Evolutionary conservation across 2,329 filamentous ascomycete genomes (phyloP), one percentile per base, ranked within the genome.

Genomic region (Aspergillus floridensis): DNA sequence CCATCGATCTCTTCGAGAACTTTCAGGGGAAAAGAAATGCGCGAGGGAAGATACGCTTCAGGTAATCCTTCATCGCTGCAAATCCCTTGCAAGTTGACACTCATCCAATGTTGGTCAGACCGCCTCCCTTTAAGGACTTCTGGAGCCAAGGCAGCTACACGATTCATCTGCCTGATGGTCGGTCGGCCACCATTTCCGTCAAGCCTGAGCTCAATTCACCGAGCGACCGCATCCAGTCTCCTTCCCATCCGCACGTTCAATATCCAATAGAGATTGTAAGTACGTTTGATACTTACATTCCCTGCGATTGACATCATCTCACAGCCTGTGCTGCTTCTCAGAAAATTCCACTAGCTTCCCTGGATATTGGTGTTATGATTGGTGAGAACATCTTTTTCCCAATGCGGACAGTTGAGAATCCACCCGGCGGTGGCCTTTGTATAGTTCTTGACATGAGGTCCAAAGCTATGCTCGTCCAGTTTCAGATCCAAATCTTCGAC

Each of bases 321-420:
- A 49, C 57, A 12, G 56, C 35, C 26, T 51, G 52, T 47, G 12
- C 41, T 8, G 38, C 6, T 16, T 48, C 1, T 56, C 21, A 83
- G 72, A 77, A 69, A 16, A 63, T 86, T 1, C 67, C 72, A 1
- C 77, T 82, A 2, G 66, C 70, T 1, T 76, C 75, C 0, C 67
- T 92, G 1, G 81, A 86, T 19, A 88, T 92, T 65, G 89, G 90
- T 0, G 77, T 86, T 46, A 80, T 86, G 74, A 66, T 81, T 1
- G 74, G 80, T 1, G 80, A 83, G 4, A 76, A 74, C 2, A 77
- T 78, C 0, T 86, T 92, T 80, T 83, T 87, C 70, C 73, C 80
- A 8, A 84, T 90, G 80, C 82, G 82, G 55, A 81, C 78, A 1
- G 66, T 80, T 6, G 62, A 65, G 14, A 56, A 71, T 4, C 63